Evolutionary conservation across 306 rosid genomes (phyloP), one percentile per base, ranked within the genome.

Genomic region (Rosa persica): DNA sequence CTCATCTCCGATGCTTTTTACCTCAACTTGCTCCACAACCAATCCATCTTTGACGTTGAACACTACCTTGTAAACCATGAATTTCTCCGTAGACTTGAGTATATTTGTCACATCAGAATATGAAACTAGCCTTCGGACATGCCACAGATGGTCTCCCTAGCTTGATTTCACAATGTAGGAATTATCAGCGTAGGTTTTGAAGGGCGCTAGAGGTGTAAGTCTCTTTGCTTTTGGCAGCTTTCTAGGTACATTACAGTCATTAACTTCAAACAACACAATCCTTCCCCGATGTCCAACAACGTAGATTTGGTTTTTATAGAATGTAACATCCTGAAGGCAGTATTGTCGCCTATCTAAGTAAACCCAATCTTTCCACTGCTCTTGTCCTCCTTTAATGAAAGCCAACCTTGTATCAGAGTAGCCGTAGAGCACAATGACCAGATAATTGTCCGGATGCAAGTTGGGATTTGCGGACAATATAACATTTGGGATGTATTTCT

Each of bases 131-230:
- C 22, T 36, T 65, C 43, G 22, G 5, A 65, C 70, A 65, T 34
- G 22, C 44, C 70, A 65, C 43, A 65, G n/a, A 65, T 65, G 70
- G 40, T 65, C 70, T 65, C 70, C 69, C 20, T 65, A 19, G 70
- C 70, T 16, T 36, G 70, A 65, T 36, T 65, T 34, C n/a, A 65
- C 70, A 65, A 65, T 23, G 4, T 65, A 36, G 9, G 39, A 61
- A 61, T 61, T 13, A 61, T 20, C 34, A 61, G 67, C 16, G 36
- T 27, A 12, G 17, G 15, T 30, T 27, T 15, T 2, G 42, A 62
- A 62, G 8, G 17, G 39, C 8, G 17, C 20, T 5, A 0, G 4
- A 3, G 40, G 42, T 4, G 67, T 27, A 13, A 62, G 42, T 62
- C 42, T 30, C 67, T 62, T 62, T 13, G 67, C 42, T 27, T 25